Percentiles rank a stretch among this genome's conserved stretches.
Conservation (phyloP, 257 asterid genomes). For the Primulina eburnea region DNA sequence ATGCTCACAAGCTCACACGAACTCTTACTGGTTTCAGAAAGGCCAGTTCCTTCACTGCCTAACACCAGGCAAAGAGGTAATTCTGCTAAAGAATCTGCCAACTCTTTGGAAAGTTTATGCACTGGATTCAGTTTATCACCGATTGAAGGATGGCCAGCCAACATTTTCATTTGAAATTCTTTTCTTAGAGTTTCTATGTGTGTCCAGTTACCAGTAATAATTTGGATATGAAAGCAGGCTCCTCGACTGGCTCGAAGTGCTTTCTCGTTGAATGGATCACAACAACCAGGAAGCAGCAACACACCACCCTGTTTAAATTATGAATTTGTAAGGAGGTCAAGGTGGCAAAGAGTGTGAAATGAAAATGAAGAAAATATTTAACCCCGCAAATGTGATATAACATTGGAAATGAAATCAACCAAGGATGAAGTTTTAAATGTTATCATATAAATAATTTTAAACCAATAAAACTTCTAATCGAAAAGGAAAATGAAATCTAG, state of each 20-base stretch:
- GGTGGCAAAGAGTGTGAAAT: not conserved
- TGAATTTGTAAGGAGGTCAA: not conserved
- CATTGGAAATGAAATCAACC: not conserved
- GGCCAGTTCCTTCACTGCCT: slow-evolving; percentile 91
- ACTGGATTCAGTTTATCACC: slow-evolving; percentile 32
- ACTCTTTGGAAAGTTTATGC: slow-evolving; percentile 41
- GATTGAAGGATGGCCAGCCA: slow-evolving; percentile 78
- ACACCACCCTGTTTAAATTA: slow-evolving; percentile 59
- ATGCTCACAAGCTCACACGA: slow-evolving; percentile 72
- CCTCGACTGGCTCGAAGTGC: slow-evolving; percentile 90
- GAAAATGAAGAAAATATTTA: not conserved
- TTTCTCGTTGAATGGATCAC: slow-evolving; percentile 97
- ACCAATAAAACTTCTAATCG: not conserved
- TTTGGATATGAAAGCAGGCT: slow-evolving; percentile 87
- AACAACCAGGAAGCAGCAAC: slow-evolving; percentile 84
- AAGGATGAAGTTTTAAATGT: not conserved
- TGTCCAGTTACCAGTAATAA: slow-evolving; percentile 71
- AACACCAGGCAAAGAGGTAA: slow-evolving; percentile 66
- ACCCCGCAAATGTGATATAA: not conserved
- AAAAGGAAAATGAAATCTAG: not conserved
- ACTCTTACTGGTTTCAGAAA: slow-evolving; percentile 50
- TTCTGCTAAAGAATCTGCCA: slow-evolving; percentile 49
- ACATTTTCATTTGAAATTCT: slow-evolving; percentile 56
- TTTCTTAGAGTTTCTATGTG: slow-evolving; percentile 42
- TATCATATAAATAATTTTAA: too few species aligned